These are phyloP conservation scores for Prunus mira DNA, from an alignment of 306 rosid genomes.

Conservation along the genomic window DNA sequence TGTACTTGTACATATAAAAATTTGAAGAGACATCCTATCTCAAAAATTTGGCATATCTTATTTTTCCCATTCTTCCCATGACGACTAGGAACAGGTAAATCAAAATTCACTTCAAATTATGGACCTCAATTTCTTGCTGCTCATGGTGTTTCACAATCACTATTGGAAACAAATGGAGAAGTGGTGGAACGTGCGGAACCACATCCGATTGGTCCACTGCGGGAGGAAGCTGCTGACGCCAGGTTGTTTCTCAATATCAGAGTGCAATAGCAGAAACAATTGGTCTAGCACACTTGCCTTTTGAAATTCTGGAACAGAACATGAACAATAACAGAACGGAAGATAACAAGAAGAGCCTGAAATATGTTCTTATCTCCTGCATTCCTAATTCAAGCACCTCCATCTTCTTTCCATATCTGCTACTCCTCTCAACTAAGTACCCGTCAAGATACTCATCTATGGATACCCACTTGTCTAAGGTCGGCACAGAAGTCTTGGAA, in stretches of 20 bases:
- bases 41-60: slow-evolving; percentile 31
- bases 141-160: neutral
- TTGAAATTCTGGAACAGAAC: slow-evolving; percentile 98
- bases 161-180: neutral
- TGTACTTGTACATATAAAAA: slow-evolving; percentile 18
- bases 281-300: slow-evolving; percentile 73
- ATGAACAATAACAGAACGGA: slow-evolving; percentile 82
- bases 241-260: slow-evolving; percentile 25
- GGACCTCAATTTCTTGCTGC: neutral
- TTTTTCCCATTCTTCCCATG: neutral
- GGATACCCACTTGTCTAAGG: slow-evolving; percentile 68
- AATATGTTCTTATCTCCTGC: slow-evolving; percentile 98
- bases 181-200: neutral
- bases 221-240: neutral
- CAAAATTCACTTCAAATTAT: neutral
- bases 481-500: slow-evolving; percentile 34
- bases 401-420: slow-evolving; percentile 90
- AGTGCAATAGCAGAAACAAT: slow-evolving; percentile 66
- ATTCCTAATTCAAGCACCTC: slow-evolving; percentile 95
- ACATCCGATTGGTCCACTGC: neutral
- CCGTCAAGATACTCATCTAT: slow-evolving; percentile 96
- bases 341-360: slow-evolving; percentile 89
- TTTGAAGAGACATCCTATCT: slow-evolving; percentile 20
- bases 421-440: slow-evolving; percentile 85
- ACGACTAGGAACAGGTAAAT: neutral